Base-by-base conservation (phyloP, 495 filamentous ascomycete genomes). In the Cercophora newfieldiana region DNA sequence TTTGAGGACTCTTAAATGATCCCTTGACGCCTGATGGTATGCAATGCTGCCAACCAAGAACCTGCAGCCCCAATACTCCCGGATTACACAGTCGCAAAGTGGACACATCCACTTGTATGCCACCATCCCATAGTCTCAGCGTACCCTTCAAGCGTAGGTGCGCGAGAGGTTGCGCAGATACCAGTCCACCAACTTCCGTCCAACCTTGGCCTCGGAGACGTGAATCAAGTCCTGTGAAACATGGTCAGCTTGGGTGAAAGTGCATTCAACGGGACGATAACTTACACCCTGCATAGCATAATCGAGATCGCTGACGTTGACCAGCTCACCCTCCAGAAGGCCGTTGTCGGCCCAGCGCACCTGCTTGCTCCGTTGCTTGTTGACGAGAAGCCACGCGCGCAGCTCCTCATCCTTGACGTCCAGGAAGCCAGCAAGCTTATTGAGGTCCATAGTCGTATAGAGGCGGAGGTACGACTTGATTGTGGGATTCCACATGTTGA, bases 401-500 rank as follows among this genome's bases (percentile, higher is more conserved):
- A 99, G 84, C 79, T 94, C 89, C 79, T 98, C 96, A 3, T 94
- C 90, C 77, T 96, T 87, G 53, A 97, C 91, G 68, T 97, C 94
- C 55, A 99, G 84, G 87, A 99, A 98, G 59, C 93, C 93, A 63
- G 95, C 94, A 61, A 99, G 87, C 82, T 99, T 99, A 84, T 96
- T 94, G 68, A 99, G 82, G 74, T 99, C 95, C 92, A 98, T 97
- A 67, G 96, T 99, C 48, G 96, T 98, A 85, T 99, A 99, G 62
- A 99, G 92, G 77, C 96, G 95, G 64, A 99, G 87, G 84, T 98
- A 99, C 61, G 94, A 97, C 82, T 94, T 96, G 72, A 99, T 87
- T 44, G 93, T 97, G 47, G 95, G 95, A 76, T 90, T 92, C 82
- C 89, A 89, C 81, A 97, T 98, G 86, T 97, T 97, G 67, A 86